Conservation (phyloP, 129 eudicot genomes). For the Artemisia annua region DNA sequence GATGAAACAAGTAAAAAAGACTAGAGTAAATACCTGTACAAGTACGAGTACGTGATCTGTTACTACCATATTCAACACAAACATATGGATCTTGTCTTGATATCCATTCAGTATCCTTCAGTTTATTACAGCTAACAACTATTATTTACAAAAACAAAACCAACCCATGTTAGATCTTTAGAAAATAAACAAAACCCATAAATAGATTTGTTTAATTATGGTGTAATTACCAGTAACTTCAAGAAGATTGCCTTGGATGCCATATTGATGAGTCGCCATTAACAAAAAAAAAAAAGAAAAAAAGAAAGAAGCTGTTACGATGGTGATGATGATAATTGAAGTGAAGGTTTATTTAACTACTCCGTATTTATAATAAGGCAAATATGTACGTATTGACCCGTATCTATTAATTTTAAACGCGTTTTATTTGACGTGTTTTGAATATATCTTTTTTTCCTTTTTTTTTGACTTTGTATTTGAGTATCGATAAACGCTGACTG, state of each 20-base stretch:
- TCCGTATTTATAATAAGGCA: too few relatives aligned
- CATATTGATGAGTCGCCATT: conserved; percentile 51
- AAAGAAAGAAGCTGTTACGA: neutral
- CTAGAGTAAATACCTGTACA: conserved; percentile 56
- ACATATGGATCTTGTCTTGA: conserved; percentile 98
- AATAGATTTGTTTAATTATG: neutral
- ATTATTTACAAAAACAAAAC: conserved; percentile 6
- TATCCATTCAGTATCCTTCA: conserved; percentile 96
- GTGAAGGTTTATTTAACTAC: neutral
- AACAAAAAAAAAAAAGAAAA: too few relatives aligned
- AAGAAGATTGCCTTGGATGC: conserved; percentile 84
- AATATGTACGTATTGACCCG: too few relatives aligned
- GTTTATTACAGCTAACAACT: conserved; percentile 77
- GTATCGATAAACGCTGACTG: too few relatives aligned
- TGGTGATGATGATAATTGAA: neutral
- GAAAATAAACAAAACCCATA: neutral
- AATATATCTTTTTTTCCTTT: too few relatives aligned
- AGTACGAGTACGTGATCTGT: conserved; percentile 76
- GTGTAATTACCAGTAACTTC: conserved; percentile 75
- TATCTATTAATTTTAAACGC: neutral
- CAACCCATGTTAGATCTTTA: neutral
- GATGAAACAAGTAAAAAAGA: neutral
- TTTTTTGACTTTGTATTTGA: too few relatives aligned
- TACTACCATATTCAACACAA: conserved; percentile 78
- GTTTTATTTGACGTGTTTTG: neutral